A percentile compares a stretch with the other conserved stretches of the same genome.
Evolutionary conservation across 805 yeast genomes (phyloP).

Genomic region (Wickerhamiella slavikovae): DNA sequence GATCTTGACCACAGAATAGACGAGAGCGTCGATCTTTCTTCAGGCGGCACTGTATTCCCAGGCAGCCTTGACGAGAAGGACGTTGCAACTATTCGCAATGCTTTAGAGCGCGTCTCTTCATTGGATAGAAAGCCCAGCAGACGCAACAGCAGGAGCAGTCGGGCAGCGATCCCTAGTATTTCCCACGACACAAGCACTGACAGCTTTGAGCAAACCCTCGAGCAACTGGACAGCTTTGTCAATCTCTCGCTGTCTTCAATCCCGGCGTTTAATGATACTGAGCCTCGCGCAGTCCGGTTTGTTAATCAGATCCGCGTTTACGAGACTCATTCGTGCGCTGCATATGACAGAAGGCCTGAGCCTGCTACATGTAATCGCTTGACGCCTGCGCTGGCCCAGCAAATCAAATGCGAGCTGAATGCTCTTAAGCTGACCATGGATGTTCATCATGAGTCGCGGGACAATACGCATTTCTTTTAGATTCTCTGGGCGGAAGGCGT

Average conservation of each 20-base stretch:
- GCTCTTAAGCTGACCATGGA: slow-evolving; percentile 61
- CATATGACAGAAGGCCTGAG: slow-evolving; percentile 86
- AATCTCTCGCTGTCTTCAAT: not conserved
- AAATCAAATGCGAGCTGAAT: slow-evolving; percentile 71
- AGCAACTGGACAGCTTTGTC: not conserved
- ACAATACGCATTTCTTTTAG: slow-evolving; percentile 68
- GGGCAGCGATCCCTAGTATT: not conserved
- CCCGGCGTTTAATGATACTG: not conserved
- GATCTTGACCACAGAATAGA: no score
- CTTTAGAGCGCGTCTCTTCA: slow-evolving; percentile 17
- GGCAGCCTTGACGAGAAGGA: slow-evolving; percentile 14
- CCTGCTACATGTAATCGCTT: slow-evolving; percentile 79
- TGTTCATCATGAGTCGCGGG: slow-evolving; percentile 56
- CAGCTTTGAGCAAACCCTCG: not conserved
- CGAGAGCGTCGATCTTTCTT: slow-evolving; percentile 10
- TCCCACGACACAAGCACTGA: not conserved
- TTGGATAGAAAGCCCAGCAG: slow-evolving; percentile 17
- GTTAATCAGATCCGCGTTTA: slow-evolving; percentile 66
- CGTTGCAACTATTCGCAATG: slow-evolving; percentile 17
- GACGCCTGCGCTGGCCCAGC: slow-evolving; percentile 71
- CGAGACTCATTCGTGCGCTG: slow-evolving; percentile 65
- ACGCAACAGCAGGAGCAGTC: slow-evolving; percentile 2
- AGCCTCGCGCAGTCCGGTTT: slow-evolving; percentile 20
- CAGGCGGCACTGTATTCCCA: slow-evolving; percentile 18
- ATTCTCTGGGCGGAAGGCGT: not conserved